Base-by-base conservation (phyloP, 306 rosid species). In the Leucaena leucocephala region DNA sequence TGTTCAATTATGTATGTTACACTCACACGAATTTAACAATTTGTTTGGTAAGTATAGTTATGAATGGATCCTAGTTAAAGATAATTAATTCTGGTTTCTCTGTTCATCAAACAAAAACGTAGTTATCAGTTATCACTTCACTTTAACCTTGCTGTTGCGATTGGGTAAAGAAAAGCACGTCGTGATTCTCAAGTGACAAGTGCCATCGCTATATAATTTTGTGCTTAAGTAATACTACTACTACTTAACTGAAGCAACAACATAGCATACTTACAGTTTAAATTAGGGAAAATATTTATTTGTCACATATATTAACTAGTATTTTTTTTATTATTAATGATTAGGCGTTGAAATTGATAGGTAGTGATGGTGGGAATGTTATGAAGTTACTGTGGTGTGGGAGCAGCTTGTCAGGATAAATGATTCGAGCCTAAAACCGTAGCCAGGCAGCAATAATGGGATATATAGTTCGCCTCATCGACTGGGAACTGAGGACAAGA, bases 401-500 rank as follows among this genome's bases (percentile, higher is more conserved):
- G 14, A 22, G 85, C 69, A 74, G 78, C 70, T 68, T 55, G 17
- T n/a, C 27, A 72, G 74, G 73, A 65, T 72, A 82, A 84, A 85
- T 78, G 72, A 72, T 70, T 81, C 79, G 82, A 64, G 77, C 80
- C 91, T 55, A 61, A 58, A 64, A 58, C 36, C 34, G 36, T 58
- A 58, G 83, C 75, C 66, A 85, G 44, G 38, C 68, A 65, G 83
- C 88, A 81, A 89, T 78, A 66, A 78, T 83, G 87, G 61, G 79
- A 58, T 49, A 40, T 71, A 66, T 58, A 8, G 64, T 66, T 8
- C 43, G 13, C 40, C n/a, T 77, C 64, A 58, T 27, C 27, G 0
- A 14, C 9, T 83, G 44, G 82, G 80, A 74, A 71, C 75, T 70
- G 48, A 55, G 55, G 57, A 75, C 54, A 55, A 48, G 58, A 78